Evolutionary conservation across 2,329 filamentous ascomycete genomes (phyloP).

Genomic region (Aureobasidium melanogenum): DNA sequence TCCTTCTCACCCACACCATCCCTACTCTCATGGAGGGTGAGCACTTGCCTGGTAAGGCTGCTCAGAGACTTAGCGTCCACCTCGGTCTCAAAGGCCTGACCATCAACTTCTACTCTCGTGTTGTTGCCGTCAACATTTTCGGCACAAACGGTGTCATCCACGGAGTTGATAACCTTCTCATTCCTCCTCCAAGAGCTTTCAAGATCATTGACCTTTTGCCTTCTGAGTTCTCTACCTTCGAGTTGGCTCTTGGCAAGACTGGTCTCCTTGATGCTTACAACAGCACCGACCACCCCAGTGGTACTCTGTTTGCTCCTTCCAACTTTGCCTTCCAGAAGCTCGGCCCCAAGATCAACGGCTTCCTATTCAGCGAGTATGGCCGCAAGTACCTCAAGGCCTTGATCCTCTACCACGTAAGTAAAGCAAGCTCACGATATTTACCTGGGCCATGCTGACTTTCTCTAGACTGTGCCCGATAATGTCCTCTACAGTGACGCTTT

Average conservation of each 20-base stretch:
- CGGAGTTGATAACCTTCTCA: conserved; percentile 62
- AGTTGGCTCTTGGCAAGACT: conserved; percentile 65
- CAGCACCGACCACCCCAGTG: conserved; percentile 49
- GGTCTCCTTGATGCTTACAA: conserved; percentile 55
- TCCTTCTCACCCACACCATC: conserved; percentile 66
- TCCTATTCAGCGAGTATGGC: conserved; percentile 72
- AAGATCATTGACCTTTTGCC: conserved; percentile 59
- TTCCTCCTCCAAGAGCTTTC: conserved; percentile 61
- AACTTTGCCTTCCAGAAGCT: conserved; percentile 75
- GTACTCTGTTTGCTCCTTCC: conserved; percentile 71
- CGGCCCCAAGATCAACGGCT: conserved; percentile 65
- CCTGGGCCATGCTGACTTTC: not conserved
- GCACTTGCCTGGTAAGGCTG: conserved; percentile 51
- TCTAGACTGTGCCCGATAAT: conserved; percentile 53
- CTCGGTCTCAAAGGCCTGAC: conserved; percentile 54
- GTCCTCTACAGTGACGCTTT: conserved; percentile 79
- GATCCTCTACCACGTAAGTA: conserved; percentile 7
- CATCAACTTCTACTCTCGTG: conserved; percentile 68
- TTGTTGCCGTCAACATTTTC: conserved; percentile 61
- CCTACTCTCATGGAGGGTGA: conserved; percentile 56
- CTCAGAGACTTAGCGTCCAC: conserved; percentile 64
- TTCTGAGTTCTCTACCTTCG: conserved; percentile 66
- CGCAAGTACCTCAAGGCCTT: conserved; percentile 68
- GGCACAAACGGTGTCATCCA: conserved; percentile 77
- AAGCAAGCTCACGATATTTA: not conserved